Evolutionary conservation across 345 rosid species (phyloP), one percentile per base, ranked within the genome.

Genomic region (Passiflora organensis): DNA sequence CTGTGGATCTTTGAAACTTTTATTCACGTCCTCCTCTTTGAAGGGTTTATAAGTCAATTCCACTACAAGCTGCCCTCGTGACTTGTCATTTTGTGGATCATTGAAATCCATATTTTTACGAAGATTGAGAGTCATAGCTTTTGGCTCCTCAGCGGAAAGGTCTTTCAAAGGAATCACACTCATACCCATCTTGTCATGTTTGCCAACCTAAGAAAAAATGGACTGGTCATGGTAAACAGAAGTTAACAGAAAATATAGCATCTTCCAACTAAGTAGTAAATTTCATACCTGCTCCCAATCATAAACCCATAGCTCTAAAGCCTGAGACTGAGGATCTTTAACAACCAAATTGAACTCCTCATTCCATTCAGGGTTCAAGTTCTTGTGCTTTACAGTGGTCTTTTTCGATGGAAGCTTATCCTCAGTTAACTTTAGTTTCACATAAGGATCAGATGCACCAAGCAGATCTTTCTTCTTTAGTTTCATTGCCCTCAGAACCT

Each of bases 351-450:
- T 80, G 34, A 78, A 83, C 62, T 93, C 95, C 72, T 93, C 89
- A 57, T 89, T 86, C 99, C 99, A 93, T 67, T 89, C 95, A 48
- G 99, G 99, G 69, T 93, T 93, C 81, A 93, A 73, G 63, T 89
- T 86, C 75, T 71, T 86, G 71, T 80, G 87, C 72, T 83, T 93
- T 32, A 93, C 91, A 22, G 96, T 79, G 23, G 97, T 82, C 72
- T 93, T 93, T 83, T 86, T 93, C 16, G 95, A 80, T 37, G 84
- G 80, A 48, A 83, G 67, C 69, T 71, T 77, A 68, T 81, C 96
- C 56, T 86, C 96, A 0, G 95, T 72, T 53, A 93, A 84, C 82
- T 85, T 86, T 43, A 93, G 63, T 73, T 89, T 89, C 69, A 93
- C 95, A 28, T 80, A 93, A 21, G 99, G 99, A 59, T 93, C 99